These are phyloP conservation scores for Fusarium hostae DNA, from an alignment of 2,329 filamentous ascomycete species.

Conservation along the genomic window DNA sequence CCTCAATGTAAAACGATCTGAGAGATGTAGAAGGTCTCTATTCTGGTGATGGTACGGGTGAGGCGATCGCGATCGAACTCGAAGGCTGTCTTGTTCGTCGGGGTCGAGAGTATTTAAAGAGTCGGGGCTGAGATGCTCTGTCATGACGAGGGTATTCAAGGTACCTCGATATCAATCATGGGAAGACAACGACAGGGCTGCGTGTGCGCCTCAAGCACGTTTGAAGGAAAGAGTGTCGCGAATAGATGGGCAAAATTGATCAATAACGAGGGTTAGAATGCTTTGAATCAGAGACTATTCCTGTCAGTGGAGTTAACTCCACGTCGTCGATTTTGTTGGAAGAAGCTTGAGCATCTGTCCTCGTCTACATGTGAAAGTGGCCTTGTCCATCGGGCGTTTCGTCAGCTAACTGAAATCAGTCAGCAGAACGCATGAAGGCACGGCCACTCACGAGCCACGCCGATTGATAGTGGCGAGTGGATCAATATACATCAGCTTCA, in stretches of 20 bases:
- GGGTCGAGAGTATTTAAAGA: constrained; percentile 48
- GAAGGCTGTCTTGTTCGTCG: constrained; percentile 55
- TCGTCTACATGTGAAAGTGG: constrained; percentile 46
- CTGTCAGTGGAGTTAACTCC: constrained; percentile 34
- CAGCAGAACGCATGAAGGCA: constrained; percentile 18
- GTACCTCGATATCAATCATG: constrained; percentile 45
- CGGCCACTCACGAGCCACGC: constrained; percentile 34
- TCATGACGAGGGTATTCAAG: constrained; percentile 55
- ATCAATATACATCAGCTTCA: not conserved
- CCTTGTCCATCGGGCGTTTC: constrained; percentile 44
- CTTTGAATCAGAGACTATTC: constrained; percentile 20
- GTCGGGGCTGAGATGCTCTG: constrained; percentile 56
- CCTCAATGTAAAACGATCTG: constrained; percentile 52
- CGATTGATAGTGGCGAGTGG: constrained; percentile 16
- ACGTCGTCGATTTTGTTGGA: constrained; percentile 36
- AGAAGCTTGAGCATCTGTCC: constrained; percentile 37
- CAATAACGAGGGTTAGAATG: not conserved
- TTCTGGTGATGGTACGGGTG: constrained; percentile 74
- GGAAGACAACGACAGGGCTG: constrained; percentile 40
- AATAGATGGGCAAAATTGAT: not conserved
- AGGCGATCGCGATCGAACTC: constrained; percentile 69
- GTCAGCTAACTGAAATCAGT: constrained; percentile 42
- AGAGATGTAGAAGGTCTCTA: constrained; percentile 64
- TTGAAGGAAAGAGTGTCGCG: constrained; percentile 4
- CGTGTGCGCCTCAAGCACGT: constrained; percentile 36